Evolutionary conservation across 2,329 filamentous ascomycete species (phyloP).

Genomic region (Chaetomium sp.): DNA sequence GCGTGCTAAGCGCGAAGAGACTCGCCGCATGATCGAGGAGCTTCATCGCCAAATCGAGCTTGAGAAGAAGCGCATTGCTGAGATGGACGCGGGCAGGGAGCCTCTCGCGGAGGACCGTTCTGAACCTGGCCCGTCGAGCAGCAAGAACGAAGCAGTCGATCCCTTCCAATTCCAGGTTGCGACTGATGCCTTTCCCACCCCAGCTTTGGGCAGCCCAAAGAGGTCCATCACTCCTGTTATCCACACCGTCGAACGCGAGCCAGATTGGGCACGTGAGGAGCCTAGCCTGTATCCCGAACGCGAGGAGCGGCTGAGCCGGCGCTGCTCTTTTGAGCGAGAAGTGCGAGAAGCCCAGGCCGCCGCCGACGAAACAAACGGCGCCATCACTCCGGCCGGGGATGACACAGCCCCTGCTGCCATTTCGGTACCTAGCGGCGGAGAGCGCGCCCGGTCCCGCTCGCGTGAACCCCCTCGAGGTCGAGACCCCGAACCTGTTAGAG

Average conservation of each 20-base stretch:
- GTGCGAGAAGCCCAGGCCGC: conserved; percentile 46
- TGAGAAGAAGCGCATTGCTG: conserved; percentile 32
- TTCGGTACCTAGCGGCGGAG: conserved; percentile 45
- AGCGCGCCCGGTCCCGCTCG: conserved; percentile 38
- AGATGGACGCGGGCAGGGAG: conserved; percentile 36
- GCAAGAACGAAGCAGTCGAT: conserved; percentile 45
- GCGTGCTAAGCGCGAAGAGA: conserved; percentile 32
- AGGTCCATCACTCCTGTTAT: conserved; percentile 41
- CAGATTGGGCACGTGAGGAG: conserved; percentile 47
- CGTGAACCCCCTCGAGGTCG: conserved; percentile 39
- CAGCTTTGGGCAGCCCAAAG: conserved; percentile 44
- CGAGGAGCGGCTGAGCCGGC: conserved; percentile 50
- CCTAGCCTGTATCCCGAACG: conserved; percentile 33
- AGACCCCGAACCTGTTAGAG: conserved; percentile 36
- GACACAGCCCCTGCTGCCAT: conserved; percentile 52
- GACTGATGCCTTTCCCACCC: conserved; percentile 54
- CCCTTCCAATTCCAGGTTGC: conserved; percentile 62
- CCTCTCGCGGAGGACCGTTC: conserved; percentile 23
- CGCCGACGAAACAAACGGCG: conserved; percentile 50
- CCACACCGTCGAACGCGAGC: conserved; percentile 57
- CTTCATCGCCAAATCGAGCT: conserved; percentile 32
- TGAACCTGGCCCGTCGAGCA: conserved; percentile 20
- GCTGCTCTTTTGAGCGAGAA: conserved; percentile 53
- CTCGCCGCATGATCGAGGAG: conserved; percentile 33
- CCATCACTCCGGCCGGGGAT: conserved; percentile 48